Percentiles rank a stretch among this genome's conserved stretches.
These are phyloP conservation scores for Candida ovalis DNA, from an alignment of 805 yeast genomes.

Conservation along the genomic window DNA sequence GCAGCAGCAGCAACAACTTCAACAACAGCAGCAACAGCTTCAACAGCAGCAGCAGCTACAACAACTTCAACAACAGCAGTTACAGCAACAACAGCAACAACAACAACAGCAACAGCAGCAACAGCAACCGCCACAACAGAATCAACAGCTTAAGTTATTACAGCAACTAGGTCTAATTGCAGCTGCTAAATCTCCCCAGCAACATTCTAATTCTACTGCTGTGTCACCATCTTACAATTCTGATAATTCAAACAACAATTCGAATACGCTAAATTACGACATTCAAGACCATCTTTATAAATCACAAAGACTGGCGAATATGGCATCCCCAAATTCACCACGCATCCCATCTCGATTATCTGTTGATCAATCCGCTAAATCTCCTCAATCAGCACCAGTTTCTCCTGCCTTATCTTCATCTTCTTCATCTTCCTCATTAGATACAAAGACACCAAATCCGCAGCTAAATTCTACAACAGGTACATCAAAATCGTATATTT, in stretches of 20 bases:
- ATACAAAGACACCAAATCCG: background rate
- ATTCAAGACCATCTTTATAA: conserved; percentile 5
- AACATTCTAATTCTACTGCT: background rate
- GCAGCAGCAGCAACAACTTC: conserved; percentile 2
- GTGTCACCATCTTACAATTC: conserved; percentile 1
- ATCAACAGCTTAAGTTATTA: conserved; percentile 4
- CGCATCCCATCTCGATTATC: background rate
- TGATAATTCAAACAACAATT: background rate
- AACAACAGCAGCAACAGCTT: background rate
- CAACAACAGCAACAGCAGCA: conserved; percentile 1
- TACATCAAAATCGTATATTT: conserved; percentile 33
- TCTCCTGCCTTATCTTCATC: background rate
- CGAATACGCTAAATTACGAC: background rate
- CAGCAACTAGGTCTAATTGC: conserved; percentile 12
- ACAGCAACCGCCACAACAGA: background rate
- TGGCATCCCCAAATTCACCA: conserved; percentile 14
- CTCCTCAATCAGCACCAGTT: background rate
- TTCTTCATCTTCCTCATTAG: background rate
- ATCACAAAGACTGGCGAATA: conserved; percentile 3
- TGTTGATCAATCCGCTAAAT: background rate
- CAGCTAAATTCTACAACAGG: background rate
- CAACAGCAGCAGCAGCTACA: conserved; percentile 1
- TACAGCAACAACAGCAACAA: background rate
- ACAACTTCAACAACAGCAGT: background rate
- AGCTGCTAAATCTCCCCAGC: background rate